Percentiles rank a stretch among this genome's conserved stretches.
phyloP scores from a whole-genome alignment of 2,329 filamentous ascomycete genomes.

The Amylocarpus encephaloides region DNA sequence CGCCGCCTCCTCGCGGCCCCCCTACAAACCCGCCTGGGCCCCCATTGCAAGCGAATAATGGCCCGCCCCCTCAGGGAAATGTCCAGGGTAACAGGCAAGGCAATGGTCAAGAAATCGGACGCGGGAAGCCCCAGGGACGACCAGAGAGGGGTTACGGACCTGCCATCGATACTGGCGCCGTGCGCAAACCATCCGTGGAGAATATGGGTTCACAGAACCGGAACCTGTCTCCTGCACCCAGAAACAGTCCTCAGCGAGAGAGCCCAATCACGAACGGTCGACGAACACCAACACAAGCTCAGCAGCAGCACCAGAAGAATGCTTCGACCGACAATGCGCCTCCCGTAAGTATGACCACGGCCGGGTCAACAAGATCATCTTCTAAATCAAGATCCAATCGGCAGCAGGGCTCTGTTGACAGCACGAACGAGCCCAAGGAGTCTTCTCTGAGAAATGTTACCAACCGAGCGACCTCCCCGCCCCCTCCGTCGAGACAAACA shows the following conservation, averaged over 20 bases:
- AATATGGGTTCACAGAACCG: conserved; percentile 39
- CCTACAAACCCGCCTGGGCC: background rate
- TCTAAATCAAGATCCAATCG: conserved; percentile 49
- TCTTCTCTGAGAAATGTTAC: conserved; percentile 39
- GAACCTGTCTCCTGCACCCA: conserved; percentile 26
- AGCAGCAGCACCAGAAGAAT: conserved; percentile 34
- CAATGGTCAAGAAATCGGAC: conserved; percentile 11
- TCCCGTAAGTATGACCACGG: conserved; percentile 20
- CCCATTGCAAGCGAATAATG: background rate
- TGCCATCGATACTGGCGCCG: conserved; percentile 24
- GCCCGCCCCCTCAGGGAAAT: background rate
- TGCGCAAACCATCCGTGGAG: conserved; percentile 39
- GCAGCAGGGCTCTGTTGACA: conserved; percentile 63
- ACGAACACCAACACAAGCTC: conserved; percentile 53
- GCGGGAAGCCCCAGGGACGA: conserved; percentile 24
- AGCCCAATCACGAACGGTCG: conserved; percentile 52
- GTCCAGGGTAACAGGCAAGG: background rate
- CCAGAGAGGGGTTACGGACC: conserved; percentile 28
- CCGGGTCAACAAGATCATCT: conserved; percentile 34
- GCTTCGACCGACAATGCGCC: conserved; percentile 21
- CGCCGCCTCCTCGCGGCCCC: conserved; percentile 43
- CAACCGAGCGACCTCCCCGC: conserved; percentile 49
- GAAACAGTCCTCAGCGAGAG: conserved; percentile 42
- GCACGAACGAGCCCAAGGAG: conserved; percentile 46
- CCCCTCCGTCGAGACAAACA: conserved; percentile 49